Evolutionary conservation across 1,284 basidiomycete genomes (phyloP), one percentile per base, ranked within the genome.

Genomic region (Rhodofomes roseus): DNA sequence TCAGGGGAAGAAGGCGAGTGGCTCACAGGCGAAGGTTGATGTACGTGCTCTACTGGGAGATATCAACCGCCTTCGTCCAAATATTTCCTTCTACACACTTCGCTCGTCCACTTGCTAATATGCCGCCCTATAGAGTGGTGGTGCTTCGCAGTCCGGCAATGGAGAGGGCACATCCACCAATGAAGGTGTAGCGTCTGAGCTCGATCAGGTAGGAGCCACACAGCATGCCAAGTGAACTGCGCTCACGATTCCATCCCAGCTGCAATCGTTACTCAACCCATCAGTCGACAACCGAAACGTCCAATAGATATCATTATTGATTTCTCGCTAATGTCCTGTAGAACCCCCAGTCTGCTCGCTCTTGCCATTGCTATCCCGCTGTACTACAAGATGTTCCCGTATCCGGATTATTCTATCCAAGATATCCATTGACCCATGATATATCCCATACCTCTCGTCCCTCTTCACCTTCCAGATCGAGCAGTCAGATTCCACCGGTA

Each of bases 1-100:
- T 1, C 57, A 63, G 37, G 65, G 52, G n/a, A 73, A 73, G 63
- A 74, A 74, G 58, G 63, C 64, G 20, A 61, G 54, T 52, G 54
- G 55, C 46, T 43, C 61, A 22, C 64, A 62, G 14, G 64, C 62
- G 53, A 67, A 65, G 41, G 27, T 54, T 41, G 60, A 56, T 23
- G 68, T 68, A 52, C 36, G 65, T 55, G 27, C 22, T 40, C 37
- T 39, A 14, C 23, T 12, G 46, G 27, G 25, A 48, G 46, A 27
- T 27, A 44, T 48, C 25, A 22, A 46, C 23, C 2, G 23, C 16
- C 46, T 18, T 48, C 46, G 46, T 48, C 46, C 46, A 48, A 48
- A 29, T 25, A 22, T 29, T 2, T 48, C 1, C 25, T 29, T 22
- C 25, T 4, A 48, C 12, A 14, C 22, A n/a, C 46, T 27, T 11